A percentile compares a stretch with the other conserved stretches of the same genome.
Evolutionary conservation across 257 asterid genomes (phyloP).

Genomic region (Paraleonurus japonicus): DNA sequence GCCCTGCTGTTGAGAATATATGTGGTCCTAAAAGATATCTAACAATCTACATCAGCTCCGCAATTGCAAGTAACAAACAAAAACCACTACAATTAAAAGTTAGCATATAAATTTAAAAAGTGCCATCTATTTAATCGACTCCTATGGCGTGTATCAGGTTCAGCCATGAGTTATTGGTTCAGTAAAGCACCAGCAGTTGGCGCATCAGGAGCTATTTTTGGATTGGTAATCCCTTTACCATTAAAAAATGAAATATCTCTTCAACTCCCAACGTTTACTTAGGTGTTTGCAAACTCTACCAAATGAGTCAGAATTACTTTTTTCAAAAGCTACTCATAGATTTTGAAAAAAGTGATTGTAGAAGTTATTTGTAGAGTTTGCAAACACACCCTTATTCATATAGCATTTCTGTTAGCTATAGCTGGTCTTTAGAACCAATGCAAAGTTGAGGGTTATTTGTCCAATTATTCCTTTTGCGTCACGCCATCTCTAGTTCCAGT

Average conservation of each 20-base stretch:
- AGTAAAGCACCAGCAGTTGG: slow-evolving; percentile 86
- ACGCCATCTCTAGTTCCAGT: slow-evolving; percentile 6
- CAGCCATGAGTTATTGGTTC: slow-evolving; percentile 74
- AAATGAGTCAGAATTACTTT: too few species aligned
- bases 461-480: too few species aligned
- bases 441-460: too few species aligned
- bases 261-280: neutral
- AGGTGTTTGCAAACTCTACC: too few species aligned
- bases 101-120: slow-evolving; percentile 18
- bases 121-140: slow-evolving; percentile 23
- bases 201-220: slow-evolving; percentile 91
- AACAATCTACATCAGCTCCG: slow-evolving; percentile 67
- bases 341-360: too few species aligned
- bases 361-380: too few species aligned
- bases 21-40: slow-evolving; percentile 76
- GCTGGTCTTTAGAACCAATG: neutral
- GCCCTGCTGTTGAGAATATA: slow-evolving; percentile 69
- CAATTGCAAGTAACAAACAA: slow-evolving; percentile 63
- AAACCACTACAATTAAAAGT: slow-evolving; percentile 21
- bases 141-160: slow-evolving; percentile 52
- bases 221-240: slow-evolving; percentile 60
- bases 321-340: too few species aligned
- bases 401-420: slow-evolving; percentile 9
- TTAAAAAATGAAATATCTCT: slow-evolving; percentile 6
- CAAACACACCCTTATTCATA: neutral